Evolutionary conservation across 352 stramenopile genomes (phyloP), one percentile per base, ranked within the genome.

Genomic region (Pythium grandisporangium): DNA sequence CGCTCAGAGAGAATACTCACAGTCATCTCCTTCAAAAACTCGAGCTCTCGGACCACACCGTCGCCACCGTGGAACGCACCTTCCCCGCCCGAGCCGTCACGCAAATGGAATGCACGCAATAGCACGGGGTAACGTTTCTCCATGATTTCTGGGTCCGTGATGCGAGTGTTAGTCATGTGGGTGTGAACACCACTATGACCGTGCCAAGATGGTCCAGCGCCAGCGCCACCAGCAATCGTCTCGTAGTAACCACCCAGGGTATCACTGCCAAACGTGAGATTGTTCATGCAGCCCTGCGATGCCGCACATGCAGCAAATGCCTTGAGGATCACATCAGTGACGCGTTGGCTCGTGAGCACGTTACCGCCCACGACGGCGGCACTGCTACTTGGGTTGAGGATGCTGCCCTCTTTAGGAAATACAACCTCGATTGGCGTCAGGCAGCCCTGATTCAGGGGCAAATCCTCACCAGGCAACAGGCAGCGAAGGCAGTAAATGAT

Each of bases 121-220:
- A 96, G 56, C 26, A 96, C 73, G 0, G 93, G 94, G 60, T 95
- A 99, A 2, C 95, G 71, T 48, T 97, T 91, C 66, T 99, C 96
- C 5, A 99, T 54, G 58, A 99, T 99, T 63, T 99, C 96, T n/a
- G 95, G 94, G 63, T 99, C 96, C 16, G 96, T 99, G 56, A 99
- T 99, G 16, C 96, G 84, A 16, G 96, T 99, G 76, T 99, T 99
- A 34, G 96, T 99, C 81, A 98, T 99, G 66, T 99, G 96, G 17
- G 96, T 99, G 65, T 99, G 96, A 35, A 99, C 93, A 7, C 95
- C 96, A 55, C 85, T 98, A 36, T 82, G 82, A 10, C 96, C 96
- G 44, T 98, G 66, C 95, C 95, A 99, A 22, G 79, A 95, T 33
- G 96, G 95, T 2, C 96, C 96, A 21, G 96, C 96, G 24, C 96